Percentiles rank a stretch among this genome's conserved stretches.
These are phyloP conservation scores for Chrysoporthe cubensis DNA, from an alignment of 2,329 filamentous ascomycete species.

Conservation along the genomic window DNA sequence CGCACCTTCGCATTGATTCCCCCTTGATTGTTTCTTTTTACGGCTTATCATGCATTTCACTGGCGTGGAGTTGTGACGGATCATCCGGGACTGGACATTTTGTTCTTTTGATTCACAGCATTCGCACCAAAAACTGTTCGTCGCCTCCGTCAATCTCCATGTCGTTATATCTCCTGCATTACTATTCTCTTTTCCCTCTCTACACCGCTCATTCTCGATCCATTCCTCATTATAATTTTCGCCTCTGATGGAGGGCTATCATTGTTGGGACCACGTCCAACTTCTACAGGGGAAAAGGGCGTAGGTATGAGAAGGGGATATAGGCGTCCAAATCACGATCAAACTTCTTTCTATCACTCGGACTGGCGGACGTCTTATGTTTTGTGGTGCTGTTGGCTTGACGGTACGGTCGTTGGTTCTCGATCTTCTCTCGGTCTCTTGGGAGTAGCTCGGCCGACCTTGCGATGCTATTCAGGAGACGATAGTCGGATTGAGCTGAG, in stretches of 20 bases:
- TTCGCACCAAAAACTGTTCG: background rate
- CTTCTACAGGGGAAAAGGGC: background rate
- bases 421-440: background rate
- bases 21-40: background rate
- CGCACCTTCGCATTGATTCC: background rate
- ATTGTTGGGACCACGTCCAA: background rate
- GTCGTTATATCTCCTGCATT: background rate
- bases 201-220: background rate
- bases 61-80: constrained; percentile 9
- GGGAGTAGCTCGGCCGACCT: background rate
- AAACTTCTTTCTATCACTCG: background rate
- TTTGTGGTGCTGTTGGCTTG: background rate
- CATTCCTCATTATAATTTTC: background rate
- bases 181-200: background rate
- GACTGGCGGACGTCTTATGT: background rate
- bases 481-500: background rate
- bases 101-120: background rate
- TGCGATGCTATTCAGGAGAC: background rate
- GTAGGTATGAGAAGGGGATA: constrained; percentile 2
- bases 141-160: constrained; percentile 3
- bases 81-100: background rate
- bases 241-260: background rate
- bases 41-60: background rate
- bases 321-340: constrained; percentile 2
- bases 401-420: background rate